Conservation (phyloP, 139 green algal species). For the Bryopsis sp. region DNA sequence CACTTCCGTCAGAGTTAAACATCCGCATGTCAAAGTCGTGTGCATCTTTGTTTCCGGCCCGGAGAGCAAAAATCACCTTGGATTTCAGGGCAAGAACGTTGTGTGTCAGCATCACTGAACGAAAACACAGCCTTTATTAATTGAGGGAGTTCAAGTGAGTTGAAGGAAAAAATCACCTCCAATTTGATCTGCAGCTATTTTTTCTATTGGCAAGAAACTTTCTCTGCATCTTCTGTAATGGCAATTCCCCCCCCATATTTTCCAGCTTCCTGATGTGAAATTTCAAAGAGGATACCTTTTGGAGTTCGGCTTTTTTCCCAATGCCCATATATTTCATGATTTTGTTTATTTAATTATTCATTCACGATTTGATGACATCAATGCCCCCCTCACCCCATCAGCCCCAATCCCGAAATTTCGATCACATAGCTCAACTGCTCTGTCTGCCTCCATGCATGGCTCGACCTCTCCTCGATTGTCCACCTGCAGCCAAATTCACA, state of each 20-base stretch:
- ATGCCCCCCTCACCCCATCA: constrained; percentile 64
- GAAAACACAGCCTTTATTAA: no score
- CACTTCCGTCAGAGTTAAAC: constrained; percentile 92
- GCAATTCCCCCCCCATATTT: neutral
- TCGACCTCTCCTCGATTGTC: constrained; percentile 78
- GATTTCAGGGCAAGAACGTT: no score
- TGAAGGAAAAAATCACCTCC: no score
- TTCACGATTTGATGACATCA: neutral
- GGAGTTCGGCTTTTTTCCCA: no score
- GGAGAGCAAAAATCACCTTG: constrained; percentile 91
- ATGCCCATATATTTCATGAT: no score
- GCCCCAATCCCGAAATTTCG: constrained; percentile 93
- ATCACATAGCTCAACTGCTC: constrained; percentile 82
- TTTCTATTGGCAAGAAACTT: neutral
- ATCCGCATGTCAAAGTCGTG: constrained; percentile 94
- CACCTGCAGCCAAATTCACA: constrained; percentile 41
- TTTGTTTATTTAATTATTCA: no score
- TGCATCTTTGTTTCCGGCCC: constrained; percentile 42
- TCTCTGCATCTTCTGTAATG: neutral
- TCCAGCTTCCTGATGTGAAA: no score
- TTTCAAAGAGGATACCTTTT: no score
- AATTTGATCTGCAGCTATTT: neutral
- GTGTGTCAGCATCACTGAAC: no score
- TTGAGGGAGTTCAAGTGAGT: no score
- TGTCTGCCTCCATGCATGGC: constrained; percentile 61